A percentile compares a stretch with the other conserved stretches of the same genome.
Conservation (phyloP, 2,329 filamentous ascomycete genomes). For the Aspergillus bombycis region DNA sequence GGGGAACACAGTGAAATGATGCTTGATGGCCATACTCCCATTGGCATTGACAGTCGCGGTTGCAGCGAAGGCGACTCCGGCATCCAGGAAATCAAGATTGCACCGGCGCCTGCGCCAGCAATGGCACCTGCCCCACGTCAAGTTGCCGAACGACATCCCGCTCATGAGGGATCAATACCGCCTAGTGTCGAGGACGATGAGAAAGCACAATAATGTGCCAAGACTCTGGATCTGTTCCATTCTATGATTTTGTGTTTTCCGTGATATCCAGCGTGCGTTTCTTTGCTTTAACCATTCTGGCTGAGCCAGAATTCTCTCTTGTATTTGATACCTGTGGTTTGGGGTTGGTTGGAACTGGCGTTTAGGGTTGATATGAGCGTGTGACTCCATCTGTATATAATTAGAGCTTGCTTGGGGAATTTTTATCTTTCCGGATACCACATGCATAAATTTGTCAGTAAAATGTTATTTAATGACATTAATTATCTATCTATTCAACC, state of each 20-base stretch:
- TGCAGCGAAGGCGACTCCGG: constrained; percentile 33
- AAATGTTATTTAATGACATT: neutral
- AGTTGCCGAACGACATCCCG: constrained; percentile 30
- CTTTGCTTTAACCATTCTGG: constrained; percentile 25
- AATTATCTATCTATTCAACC: neutral
- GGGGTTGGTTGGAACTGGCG: constrained; percentile 14
- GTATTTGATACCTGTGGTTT: constrained; percentile 14
- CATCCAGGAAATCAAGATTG: constrained; percentile 36
- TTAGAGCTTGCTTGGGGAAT: constrained; percentile 11
- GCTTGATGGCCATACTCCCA: constrained; percentile 58
- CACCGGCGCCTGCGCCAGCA: constrained; percentile 19
- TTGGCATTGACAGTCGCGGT: constrained; percentile 34
- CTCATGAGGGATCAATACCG: constrained; percentile 18
- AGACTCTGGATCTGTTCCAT: neutral
- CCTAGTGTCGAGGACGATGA: constrained; percentile 24
- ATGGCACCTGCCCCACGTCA: constrained; percentile 33
- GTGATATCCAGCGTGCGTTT: constrained; percentile 15
- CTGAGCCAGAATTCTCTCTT: constrained; percentile 24
- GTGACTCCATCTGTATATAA: constrained; percentile 16
- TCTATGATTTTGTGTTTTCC: constrained; percentile 8
- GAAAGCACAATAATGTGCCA: constrained; percentile 22
- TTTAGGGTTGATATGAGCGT: constrained; percentile 14
- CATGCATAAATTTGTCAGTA: constrained; percentile 13
- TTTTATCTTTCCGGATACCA: constrained; percentile 11
- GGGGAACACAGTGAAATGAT: constrained; percentile 62